phyloP scores from a whole-genome alignment of 805 yeast genomes.

The Wickerhamiella domercqiae region DNA sequence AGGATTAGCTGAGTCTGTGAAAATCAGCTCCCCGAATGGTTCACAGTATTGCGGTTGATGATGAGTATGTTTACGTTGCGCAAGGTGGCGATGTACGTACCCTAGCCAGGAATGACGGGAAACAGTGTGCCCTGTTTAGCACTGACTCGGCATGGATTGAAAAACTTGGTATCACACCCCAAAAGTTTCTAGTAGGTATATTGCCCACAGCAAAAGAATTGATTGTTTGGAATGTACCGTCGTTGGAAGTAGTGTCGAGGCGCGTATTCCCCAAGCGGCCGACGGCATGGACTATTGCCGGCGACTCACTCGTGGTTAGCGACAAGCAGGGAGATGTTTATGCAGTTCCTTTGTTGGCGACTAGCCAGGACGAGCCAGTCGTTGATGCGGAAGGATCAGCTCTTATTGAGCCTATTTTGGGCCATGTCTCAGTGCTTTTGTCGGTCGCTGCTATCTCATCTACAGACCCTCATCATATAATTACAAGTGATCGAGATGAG shows the following conservation, averaged over 20 bases:
- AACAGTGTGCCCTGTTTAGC: no score
- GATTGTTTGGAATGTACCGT: slow-evolving; percentile 36
- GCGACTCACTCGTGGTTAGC: slow-evolving; percentile 46
- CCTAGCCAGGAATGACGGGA: no score
- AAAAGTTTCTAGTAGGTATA: no score
- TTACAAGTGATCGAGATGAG: slow-evolving; percentile 90
- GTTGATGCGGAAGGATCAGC: slow-evolving; percentile 19
- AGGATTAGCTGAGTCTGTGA: no score
- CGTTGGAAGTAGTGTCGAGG: slow-evolving; percentile 40
- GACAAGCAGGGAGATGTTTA: slow-evolving; percentile 97
- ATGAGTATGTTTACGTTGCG: slow-evolving; percentile 4
- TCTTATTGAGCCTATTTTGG: slow-evolving; percentile 56
- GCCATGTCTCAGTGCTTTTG: slow-evolving; percentile 96
- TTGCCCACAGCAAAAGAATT: slow-evolving; percentile 78
- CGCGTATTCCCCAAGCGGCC: slow-evolving; percentile 86
- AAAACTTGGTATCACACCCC: no score
- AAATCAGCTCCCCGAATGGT: no score
- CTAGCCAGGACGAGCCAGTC: slow-evolving; percentile 14
- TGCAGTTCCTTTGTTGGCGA: slow-evolving; percentile 28
- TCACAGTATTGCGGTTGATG: slow-evolving; percentile 4
- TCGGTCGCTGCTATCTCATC: slow-evolving; percentile 30
- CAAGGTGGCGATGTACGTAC: not conserved
- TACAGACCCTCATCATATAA: slow-evolving; percentile 31
- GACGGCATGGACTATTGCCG: slow-evolving; percentile 45
- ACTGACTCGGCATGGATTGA: no score